Base-by-base conservation (phyloP, 768 basidiomycete genomes). In the Phylloporus scabripes region DNA sequence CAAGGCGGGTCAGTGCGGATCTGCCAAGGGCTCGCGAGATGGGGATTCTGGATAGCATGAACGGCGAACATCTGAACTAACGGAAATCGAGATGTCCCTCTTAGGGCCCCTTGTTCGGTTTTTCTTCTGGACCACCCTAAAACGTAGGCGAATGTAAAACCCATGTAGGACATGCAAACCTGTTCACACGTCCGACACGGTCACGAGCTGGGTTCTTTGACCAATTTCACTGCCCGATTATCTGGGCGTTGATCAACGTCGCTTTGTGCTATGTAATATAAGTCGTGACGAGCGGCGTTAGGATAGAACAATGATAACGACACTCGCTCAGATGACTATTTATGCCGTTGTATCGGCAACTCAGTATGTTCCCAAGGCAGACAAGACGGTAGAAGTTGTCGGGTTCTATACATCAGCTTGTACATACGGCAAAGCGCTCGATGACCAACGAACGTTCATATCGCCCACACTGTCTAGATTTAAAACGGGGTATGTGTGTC, bases 401-500 rank as follows among this genome's bases (percentile, higher is more conserved):
- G 46, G 38, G 24, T 32, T 50, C 32, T 49, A 52, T 28, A 60
- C 54, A 48, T 63, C 54, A 56, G 47, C 29, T 40, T 12, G 42
- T 48, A 44, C 37, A 96, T 70, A 88, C 90, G 52, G 88, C 88
- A 53, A 91, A 29, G 92, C 89, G 18, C 92, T 90, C 50, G 94
- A 82, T 65, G 92, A 92, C 71, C 91, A 91, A 45, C 93, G 87
- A 66, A 90, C 91, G 65, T 86, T 94, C 68, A 94, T 90, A 28
- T 92, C 92, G 70, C 94, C 91, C 58, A 89, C 85, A 61, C 93
- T 87, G 76, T 95, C 92, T 45, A 91, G 92, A 64, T 42, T 96
- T 94, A 59, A 96, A 92, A 71, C 95, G 94, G 85, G 96, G 92
- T 69, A 95, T 93, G 52, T 94, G 95, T 0, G 95, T 80, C 65